A percentile compares a stretch with the other conserved stretches of the same genome.
Evolutionary conservation across 768 basidiomycete species (phyloP).

Genomic region (Butyriboletus loyo): DNA sequence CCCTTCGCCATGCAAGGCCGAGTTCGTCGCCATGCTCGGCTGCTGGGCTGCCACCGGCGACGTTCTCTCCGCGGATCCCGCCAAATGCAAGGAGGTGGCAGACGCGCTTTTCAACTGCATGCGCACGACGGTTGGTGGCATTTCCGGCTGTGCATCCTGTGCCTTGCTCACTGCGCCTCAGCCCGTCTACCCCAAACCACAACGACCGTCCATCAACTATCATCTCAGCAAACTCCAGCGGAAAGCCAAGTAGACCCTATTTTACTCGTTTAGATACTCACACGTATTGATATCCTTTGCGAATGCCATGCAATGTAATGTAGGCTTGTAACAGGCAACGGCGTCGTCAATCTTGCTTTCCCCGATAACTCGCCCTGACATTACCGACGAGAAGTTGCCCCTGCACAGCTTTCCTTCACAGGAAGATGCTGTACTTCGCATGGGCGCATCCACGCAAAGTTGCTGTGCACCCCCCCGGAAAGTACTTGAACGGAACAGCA

Average conservation of each 20-base stretch:
- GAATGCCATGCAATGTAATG: constrained; percentile 19
- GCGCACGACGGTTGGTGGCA: constrained; percentile 69
- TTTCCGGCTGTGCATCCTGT: neutral
- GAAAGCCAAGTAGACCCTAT: constrained; percentile 56
- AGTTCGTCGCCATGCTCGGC: constrained; percentile 75
- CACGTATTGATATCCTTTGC: constrained; percentile 11
- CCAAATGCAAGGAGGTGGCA: constrained; percentile 56
- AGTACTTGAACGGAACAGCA: constrained; percentile 12
- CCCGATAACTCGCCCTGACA: neutral
- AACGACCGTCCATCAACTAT: constrained; percentile 82
- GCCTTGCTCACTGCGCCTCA: constrained; percentile 29
- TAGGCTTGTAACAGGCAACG: constrained; percentile 9
- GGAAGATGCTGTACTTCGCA: constrained; percentile 18
- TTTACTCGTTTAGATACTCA: constrained; percentile 17
- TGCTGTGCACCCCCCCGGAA: constrained; percentile 15
- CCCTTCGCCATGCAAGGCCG: constrained; percentile 31
- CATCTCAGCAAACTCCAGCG: constrained; percentile 81
- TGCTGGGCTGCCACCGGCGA: constrained; percentile 83
- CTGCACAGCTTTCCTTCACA: constrained; percentile 3
- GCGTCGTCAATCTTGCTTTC: neutral
- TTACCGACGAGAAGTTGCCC: neutral
- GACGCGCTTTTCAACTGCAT: constrained; percentile 74
- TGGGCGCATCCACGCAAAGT: constrained; percentile 11
- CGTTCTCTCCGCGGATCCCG: constrained; percentile 43
- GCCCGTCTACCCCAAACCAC: constrained; percentile 66